Evolutionary conservation across 257 asterid genomes (phyloP), one percentile per base, ranked within the genome.

Genomic region (Solanum tarapatanum): DNA sequence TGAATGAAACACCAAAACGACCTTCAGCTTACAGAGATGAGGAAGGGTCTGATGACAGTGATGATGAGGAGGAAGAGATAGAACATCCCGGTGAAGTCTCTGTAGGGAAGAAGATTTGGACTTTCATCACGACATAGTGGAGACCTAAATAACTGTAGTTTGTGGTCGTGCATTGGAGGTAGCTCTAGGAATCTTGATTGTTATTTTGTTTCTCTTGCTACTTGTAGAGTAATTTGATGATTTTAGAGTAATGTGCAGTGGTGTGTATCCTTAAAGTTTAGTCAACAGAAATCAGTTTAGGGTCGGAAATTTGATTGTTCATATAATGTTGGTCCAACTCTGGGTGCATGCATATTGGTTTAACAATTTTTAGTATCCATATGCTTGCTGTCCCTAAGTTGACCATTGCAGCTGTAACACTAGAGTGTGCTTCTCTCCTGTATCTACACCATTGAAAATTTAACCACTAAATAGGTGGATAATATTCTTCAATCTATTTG

Each of bases 91-190:
- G 99, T 69, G 92, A 97, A 92, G 95, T n/a, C 66, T 97, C 99
- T 51, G 87, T 97, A 2, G 98, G 99, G 84, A 97, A 93, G 95
- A 97, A 97, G 93, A 90, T 97, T 33, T 96, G 99, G 99, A 97
- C 92, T 66, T 96, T 97, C 88, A 94, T 97, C 88, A 94, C 96
- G 35, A 96, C 98, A 58, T 97, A 89, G 91, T 58, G 41, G 28
- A 77, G 76, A 17, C 21, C 83, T 23, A 37, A 21, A 17, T 51
- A 45, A 77, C 35, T 32, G 39, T 51, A 62, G 48, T 33, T 85
- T n/a, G 76, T 69, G 85, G 43, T 82, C 6, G 64, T 23, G 33
- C 66, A 24, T 79, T 79, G 58, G 84, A 43, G 66, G 24, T 48
- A 48, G 85, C 28, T 80, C 39, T 45, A 26, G 84, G 39, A 66